phyloP scores from a whole-genome alignment of 805 yeast species.

The Brettanomyces naardenensis region DNA sequence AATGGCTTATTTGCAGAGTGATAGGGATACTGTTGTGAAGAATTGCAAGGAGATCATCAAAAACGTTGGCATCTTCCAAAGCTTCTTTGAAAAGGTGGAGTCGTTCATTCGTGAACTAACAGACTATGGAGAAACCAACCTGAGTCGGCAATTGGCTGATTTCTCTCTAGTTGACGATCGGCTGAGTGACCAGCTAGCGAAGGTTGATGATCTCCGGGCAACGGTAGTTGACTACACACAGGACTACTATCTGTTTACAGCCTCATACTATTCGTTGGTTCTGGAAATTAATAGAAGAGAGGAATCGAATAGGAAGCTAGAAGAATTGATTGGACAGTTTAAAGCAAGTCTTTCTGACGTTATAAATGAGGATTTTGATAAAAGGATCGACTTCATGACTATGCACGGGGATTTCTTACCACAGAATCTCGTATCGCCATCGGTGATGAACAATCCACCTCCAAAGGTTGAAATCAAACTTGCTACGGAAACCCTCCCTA shows the following conservation, averaged over 20 bases:
- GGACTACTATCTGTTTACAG: conserved; percentile 43
- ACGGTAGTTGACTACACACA: conserved; percentile 22
- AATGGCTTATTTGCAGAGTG: conserved; percentile 36
- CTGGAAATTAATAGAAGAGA: conserved; percentile 47
- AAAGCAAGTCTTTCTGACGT: conserved; percentile 30
- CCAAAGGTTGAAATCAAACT: conserved; percentile 18
- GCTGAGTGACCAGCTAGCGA: conserved; percentile 8
- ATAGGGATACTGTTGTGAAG: conserved; percentile 21
- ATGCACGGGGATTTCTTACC: conserved; percentile 53
- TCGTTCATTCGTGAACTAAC: conserved; percentile 15
- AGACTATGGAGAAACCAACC: conserved; percentile 24
- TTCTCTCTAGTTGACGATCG: conserved; percentile 10
- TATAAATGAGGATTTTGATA: conserved; percentile 34
- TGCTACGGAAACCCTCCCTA: conserved; percentile 17
- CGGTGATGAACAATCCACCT: conserved; percentile 14
- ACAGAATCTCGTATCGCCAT: conserved; percentile 21
- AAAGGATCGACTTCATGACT: conserved; percentile 35
- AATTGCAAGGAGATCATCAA: conserved; percentile 23
- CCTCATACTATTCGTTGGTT: conserved; percentile 44
- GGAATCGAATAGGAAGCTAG: conserved; percentile 32
- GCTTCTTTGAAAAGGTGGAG: conserved; percentile 13
- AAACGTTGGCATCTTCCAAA: conserved; percentile 15
- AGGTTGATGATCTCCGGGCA: conserved; percentile 9
- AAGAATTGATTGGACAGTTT: conserved; percentile 32
- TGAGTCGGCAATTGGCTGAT: conserved; percentile 12